Evolutionary conservation across 139 green algal species (phyloP).

Genomic region (Coccomyxa sp.): DNA sequence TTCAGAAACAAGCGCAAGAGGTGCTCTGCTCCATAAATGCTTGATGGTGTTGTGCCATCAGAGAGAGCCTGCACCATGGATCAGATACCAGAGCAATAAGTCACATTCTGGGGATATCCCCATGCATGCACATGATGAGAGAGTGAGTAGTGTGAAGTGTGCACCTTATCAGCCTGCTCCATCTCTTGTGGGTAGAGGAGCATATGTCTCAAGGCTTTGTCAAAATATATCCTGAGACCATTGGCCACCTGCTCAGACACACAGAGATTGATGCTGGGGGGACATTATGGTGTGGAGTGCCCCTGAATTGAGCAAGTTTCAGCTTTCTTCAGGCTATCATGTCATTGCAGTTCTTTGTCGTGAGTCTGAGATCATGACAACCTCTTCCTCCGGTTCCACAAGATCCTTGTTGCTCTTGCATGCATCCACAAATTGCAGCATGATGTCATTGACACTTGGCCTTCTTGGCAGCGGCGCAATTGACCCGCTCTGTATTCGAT

Average conservation of each 20-base stretch:
- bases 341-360: too few relatives aligned
- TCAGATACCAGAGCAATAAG: too few relatives aligned
- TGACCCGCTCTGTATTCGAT: conserved; percentile 45
- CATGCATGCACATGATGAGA: background rate
- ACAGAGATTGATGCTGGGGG: too few relatives aligned
- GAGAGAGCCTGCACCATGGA: conserved; percentile 23
- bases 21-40: conserved; percentile 84
- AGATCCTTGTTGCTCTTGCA: conserved; percentile 8
- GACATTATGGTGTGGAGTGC: too few relatives aligned
- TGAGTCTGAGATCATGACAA: background rate
- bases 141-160: background rate
- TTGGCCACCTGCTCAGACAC: conserved; percentile 31
- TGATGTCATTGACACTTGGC: conserved; percentile 55
- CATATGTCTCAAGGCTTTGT: conserved; percentile 65
- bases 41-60: conserved; percentile 43
- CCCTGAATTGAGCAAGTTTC: too few relatives aligned
- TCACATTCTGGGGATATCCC: too few relatives aligned
- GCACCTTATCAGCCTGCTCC: conserved; percentile 35
- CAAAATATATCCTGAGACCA: conserved; percentile 78
- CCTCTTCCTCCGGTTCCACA: conserved; percentile 18
- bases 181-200: conserved; percentile 79
- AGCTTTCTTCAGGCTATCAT: too few relatives aligned
- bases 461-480: conserved; percentile 60
- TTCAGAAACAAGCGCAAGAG: conserved; percentile 83
- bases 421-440: conserved; percentile 36